phyloP scores from a whole-genome alignment of 306 rosid species.

The Hylodesmum podocarpum region DNA sequence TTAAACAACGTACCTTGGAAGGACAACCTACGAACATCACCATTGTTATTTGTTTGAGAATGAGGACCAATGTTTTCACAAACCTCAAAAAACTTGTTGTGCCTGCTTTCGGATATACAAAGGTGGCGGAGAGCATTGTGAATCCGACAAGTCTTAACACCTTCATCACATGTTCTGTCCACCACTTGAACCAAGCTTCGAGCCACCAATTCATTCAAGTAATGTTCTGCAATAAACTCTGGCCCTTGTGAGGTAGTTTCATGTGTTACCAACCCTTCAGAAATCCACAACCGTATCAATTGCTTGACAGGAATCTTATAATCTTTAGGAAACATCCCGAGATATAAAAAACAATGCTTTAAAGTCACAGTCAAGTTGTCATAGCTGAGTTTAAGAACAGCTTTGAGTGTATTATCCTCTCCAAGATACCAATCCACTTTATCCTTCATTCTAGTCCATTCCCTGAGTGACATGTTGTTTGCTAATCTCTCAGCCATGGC shows the following conservation, averaged over 20 bases:
- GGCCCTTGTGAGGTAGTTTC: neutral
- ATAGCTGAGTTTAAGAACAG: neutral
- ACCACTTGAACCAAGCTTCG: constrained; percentile 2
- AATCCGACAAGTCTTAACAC: constrained; percentile 6
- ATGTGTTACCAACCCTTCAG: neutral
- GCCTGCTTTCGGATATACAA: neutral
- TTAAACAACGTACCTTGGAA: neutral
- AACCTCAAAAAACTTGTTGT: neutral
- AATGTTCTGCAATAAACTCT: neutral
- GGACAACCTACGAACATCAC: constrained; percentile 17
- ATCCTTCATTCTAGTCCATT: neutral
- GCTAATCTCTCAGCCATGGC: neutral
- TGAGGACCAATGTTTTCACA: neutral
- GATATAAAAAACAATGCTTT: neutral
- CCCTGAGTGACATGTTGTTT: neutral
- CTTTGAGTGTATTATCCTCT: neutral
- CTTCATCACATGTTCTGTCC: neutral
- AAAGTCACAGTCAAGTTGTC: neutral
- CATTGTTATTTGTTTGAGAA: neutral
- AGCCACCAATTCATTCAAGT: constrained; percentile 14
- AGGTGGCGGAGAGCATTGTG: neutral
- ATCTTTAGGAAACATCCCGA: neutral
- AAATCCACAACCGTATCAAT: constrained; percentile 1
- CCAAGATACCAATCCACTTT: neutral
- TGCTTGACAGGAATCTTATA: neutral